Conservation (phyloP, 2,329 filamentous ascomycete species). For the Xylaria sp. region DNA sequence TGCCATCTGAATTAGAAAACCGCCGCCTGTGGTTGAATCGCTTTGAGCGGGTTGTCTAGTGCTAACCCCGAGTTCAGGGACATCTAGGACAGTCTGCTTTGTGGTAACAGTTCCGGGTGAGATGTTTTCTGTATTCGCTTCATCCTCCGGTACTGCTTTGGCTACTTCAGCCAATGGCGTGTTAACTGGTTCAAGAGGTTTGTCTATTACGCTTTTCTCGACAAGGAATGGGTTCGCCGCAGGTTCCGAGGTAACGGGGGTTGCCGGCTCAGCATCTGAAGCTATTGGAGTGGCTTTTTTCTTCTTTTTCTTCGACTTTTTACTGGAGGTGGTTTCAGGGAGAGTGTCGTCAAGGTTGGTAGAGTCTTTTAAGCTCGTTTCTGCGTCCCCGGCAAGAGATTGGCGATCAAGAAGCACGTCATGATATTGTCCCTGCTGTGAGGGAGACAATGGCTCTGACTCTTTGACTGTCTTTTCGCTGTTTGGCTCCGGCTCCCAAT, state of each 20-base stretch:
- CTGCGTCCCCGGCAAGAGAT: constrained; percentile 39
- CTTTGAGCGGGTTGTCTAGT: constrained; percentile 5
- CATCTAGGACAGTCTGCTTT: constrained; percentile 52
- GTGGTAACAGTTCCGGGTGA: constrained; percentile 34
- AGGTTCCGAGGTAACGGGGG: constrained; percentile 30
- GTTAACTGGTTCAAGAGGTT: constrained; percentile 14
- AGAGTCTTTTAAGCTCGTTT: constrained; percentile 42
- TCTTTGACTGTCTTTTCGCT: constrained; percentile 30
- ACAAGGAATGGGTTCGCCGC: constrained; percentile 29
- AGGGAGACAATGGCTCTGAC: constrained; percentile 20
- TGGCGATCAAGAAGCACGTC: constrained; percentile 37
- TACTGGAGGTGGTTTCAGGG: constrained; percentile 38
- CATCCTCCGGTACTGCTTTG: constrained; percentile 13
- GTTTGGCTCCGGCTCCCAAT: constrained; percentile 33
- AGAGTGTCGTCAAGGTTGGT: constrained; percentile 36
- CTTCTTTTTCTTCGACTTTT: constrained; percentile 52
- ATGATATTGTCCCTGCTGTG: constrained; percentile 34
- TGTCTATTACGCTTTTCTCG: constrained; percentile 15
- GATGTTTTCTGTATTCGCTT: constrained; percentile 20
- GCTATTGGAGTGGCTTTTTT: constrained; percentile 43
- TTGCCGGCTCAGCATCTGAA: constrained; percentile 32
- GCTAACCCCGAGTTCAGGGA: constrained; percentile 25
- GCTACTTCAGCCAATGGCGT: constrained; percentile 19
- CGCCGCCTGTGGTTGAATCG: not conserved
- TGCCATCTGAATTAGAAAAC: not conserved